These are phyloP conservation scores for Citrus unshiu DNA, from an alignment of 345 rosid species.

Conservation along the genomic window DNA sequence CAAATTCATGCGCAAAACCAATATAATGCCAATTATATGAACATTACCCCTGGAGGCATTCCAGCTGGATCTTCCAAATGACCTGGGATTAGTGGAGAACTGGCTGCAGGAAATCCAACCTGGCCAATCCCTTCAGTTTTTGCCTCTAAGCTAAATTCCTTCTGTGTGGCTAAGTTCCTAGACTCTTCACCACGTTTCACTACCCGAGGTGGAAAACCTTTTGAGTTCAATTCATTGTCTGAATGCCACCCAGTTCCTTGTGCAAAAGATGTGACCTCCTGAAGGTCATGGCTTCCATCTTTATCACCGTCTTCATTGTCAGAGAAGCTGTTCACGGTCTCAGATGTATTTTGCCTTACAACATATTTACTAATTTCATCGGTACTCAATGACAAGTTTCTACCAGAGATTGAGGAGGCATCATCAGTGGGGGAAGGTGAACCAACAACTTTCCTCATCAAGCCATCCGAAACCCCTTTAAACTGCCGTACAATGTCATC, in stretches of 20 bases:
- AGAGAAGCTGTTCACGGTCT: slow-evolving; percentile 53
- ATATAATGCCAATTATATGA: slow-evolving; percentile 4
- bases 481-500: slow-evolving; percentile 92
- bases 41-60: slow-evolving; percentile 90
- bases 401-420: slow-evolving; percentile 21
- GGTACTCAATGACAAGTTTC: slow-evolving; percentile 60
- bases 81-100: slow-evolving; percentile 26
- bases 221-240: slow-evolving; percentile 71
- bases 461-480: slow-evolving; percentile 91
- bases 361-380: slow-evolving; percentile 48
- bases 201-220: slow-evolving; percentile 42
- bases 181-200: slow-evolving; percentile 44
- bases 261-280: slow-evolving; percentile 42
- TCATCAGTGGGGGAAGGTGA: slow-evolving; percentile 46
- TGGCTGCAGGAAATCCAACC: slow-evolving; percentile 29
- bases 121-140: slow-evolving; percentile 35
- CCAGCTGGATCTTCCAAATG: slow-evolving; percentile 61
- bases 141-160: slow-evolving; percentile 30
- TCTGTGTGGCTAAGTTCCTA: slow-evolving; percentile 26
- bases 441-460: slow-evolving; percentile 74
- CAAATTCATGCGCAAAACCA: slow-evolving; percentile 1
- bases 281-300: slow-evolving; percentile 41
- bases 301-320: slow-evolving; percentile 61
- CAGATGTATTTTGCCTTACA: slow-evolving; percentile 44
- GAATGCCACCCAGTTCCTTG: slow-evolving; percentile 70